Percentiles rank a stretch among this genome's conserved stretches.
Conservation (phyloP, 495 filamentous ascomycete species). For the Stereocaulon alpinum region DNA sequence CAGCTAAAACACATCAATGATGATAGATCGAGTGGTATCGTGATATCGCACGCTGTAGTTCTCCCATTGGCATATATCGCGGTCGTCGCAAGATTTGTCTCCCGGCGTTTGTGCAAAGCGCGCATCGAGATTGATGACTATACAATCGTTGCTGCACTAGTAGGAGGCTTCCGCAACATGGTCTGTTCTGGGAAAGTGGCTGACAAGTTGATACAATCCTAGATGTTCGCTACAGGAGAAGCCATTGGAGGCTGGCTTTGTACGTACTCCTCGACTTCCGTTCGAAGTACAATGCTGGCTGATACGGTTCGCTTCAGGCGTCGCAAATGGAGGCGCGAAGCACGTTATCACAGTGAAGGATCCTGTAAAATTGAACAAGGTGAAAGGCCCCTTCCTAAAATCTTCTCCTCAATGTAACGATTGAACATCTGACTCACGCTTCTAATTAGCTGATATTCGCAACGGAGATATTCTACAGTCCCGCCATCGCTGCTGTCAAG, state of each 20-base stretch:
- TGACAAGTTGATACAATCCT: neutral
- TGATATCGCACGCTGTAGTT: constrained; percentile 5
- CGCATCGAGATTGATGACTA: constrained; percentile 9
- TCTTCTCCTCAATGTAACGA: neutral
- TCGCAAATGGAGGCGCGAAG: neutral
- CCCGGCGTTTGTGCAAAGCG: constrained; percentile 14
- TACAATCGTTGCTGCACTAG: constrained; percentile 8
- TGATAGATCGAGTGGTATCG: constrained; percentile 14
- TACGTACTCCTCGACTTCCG: neutral
- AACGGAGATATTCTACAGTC: constrained; percentile 27
- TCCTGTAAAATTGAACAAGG: constrained; percentile 1
- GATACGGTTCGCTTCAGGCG: neutral
- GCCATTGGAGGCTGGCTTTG: neutral
- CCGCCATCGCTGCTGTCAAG: constrained; percentile 29
- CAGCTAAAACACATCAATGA: constrained; percentile 13
- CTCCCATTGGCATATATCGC: constrained; percentile 8
- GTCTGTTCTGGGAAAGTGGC: neutral
- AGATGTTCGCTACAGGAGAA: neutral
- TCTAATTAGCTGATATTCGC: constrained; percentile 18
- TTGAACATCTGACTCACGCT: neutral
- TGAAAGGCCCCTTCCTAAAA: neutral
- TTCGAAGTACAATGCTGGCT: neutral
- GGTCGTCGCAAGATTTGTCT: constrained; percentile 12
- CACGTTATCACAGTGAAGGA: neutral
- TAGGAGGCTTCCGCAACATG: neutral